These are phyloP conservation scores for Amphibolis antarctica DNA, from an alignment of 106 monocot genomes.

Conservation along the genomic window DNA sequence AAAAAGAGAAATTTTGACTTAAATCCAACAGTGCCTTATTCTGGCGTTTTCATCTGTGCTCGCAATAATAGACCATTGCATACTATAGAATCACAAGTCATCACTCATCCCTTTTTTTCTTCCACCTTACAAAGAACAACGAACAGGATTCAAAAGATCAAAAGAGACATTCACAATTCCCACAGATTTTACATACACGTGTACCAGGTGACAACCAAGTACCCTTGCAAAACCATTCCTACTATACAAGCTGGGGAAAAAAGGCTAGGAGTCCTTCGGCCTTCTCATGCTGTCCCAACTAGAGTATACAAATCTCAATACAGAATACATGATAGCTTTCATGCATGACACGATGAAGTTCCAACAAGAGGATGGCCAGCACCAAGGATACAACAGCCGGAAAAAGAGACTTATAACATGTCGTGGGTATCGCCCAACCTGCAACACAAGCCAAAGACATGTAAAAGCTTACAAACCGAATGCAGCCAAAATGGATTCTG, in stretches of 20 bases:
- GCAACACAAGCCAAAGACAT: not conserved
- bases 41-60: too few relatives aligned
- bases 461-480: not conserved
- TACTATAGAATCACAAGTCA: too few relatives aligned
- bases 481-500: not conserved
- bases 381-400: constrained; percentile 92
- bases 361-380: constrained; percentile 98
- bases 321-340: constrained; percentile 46
- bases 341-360: constrained; percentile 63
- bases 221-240: not conserved
- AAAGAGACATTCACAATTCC: too few relatives aligned
- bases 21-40: too few relatives aligned
- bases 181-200: too few relatives aligned
- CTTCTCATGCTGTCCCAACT: constrained; percentile 61
- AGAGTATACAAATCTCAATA: constrained; percentile 46
- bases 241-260: not conserved
- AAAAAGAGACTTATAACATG: constrained; percentile 95
- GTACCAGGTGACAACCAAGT: too few relatives aligned
- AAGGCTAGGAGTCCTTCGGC: constrained; percentile 20
- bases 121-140: too few relatives aligned
- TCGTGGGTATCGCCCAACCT: constrained; percentile 84
- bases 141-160: too few relatives aligned
- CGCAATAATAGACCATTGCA: too few relatives aligned
- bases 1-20: too few relatives aligned
- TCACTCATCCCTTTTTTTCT: too few relatives aligned